These are phyloP conservation scores for Orbilia ellipsospora DNA, from an alignment of 2,329 filamentous ascomycete species.

Conservation along the genomic window DNA sequence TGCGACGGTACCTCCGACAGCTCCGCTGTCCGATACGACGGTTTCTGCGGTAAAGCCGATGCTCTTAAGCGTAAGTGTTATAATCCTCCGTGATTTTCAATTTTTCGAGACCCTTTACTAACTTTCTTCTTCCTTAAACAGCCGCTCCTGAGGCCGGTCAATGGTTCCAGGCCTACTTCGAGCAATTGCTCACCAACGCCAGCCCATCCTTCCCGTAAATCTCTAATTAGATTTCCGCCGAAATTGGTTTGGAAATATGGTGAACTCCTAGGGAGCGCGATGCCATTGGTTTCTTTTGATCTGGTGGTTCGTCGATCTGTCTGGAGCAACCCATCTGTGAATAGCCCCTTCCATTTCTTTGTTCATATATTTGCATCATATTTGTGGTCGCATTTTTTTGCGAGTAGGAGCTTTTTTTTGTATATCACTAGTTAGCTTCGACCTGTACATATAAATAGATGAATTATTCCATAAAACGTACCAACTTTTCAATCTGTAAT, in stretches of 20 bases:
- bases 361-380: slow-evolving; percentile 52
- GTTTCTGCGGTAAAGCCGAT: slow-evolving; percentile 66
- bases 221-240: slow-evolving; percentile 12
- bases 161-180: slow-evolving; percentile 66
- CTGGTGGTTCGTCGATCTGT: background rate
- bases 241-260: slow-evolving; percentile 21
- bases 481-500: background rate
- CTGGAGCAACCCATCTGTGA: slow-evolving; percentile 32
- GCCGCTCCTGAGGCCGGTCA: slow-evolving; percentile 64
- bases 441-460: slow-evolving; percentile 56
- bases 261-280: slow-evolving; percentile 7
- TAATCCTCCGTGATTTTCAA: slow-evolving; percentile 20
- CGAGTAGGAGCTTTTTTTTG: slow-evolving; percentile 33
- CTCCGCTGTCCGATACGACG: slow-evolving; percentile 67
- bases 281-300: background rate
- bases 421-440: slow-evolving; percentile 54
- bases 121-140: slow-evolving; percentile 60
- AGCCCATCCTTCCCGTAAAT: slow-evolving; percentile 58
- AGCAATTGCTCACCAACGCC: slow-evolving; percentile 64
- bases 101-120: background rate
- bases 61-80: slow-evolving; percentile 60
- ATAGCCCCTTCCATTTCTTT: slow-evolving; percentile 50
- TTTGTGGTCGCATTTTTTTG: slow-evolving; percentile 21
- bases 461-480: slow-evolving; percentile 24
- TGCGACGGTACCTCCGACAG: slow-evolving; percentile 67